Conservation (phyloP, 805 yeast species). For the Starmerella gropengiesseri region DNA sequence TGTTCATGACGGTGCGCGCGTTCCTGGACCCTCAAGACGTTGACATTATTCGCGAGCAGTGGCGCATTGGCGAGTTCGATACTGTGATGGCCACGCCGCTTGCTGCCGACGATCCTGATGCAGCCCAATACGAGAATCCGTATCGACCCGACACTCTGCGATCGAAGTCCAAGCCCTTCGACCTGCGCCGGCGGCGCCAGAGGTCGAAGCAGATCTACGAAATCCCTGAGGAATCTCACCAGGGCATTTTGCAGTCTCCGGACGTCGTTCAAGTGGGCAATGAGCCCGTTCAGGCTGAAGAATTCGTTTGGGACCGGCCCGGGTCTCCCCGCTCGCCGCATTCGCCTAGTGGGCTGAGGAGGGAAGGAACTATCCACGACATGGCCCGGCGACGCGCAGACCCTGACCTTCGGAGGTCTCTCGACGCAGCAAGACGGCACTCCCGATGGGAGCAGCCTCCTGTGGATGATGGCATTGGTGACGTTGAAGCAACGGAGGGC, state of each 20-base stretch:
- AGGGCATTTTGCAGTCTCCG: slow-evolving; percentile 21
- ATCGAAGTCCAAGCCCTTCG: slow-evolving; percentile 8
- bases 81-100: slow-evolving; percentile 26
- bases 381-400: slow-evolving; percentile 12
- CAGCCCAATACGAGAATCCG: slow-evolving; percentile 26
- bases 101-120: slow-evolving; percentile 27
- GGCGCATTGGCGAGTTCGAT: slow-evolving; percentile 41
- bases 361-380: slow-evolving; percentile 16
- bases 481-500: slow-evolving; percentile 21
- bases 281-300: slow-evolving; percentile 16
- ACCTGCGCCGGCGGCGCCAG: slow-evolving; percentile 13
- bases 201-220: slow-evolving; percentile 19
- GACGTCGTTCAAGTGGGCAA: slow-evolving; percentile 23
- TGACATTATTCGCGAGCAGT: slow-evolving; percentile 59
- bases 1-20: slow-evolving; percentile 41
- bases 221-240: slow-evolving; percentile 20
- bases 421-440: slow-evolving; percentile 23
- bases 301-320: slow-evolving; percentile 17
- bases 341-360: neutral
- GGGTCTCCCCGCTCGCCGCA: neutral
- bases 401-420: slow-evolving; percentile 22
- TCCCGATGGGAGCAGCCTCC: slow-evolving; percentile 26
- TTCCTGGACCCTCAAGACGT: slow-evolving; percentile 53
- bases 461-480: slow-evolving; percentile 16
- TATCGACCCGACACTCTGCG: slow-evolving; percentile 21